Conservation (phyloP, 2,329 filamentous ascomycete species). For the Diatrype stigma region DNA sequence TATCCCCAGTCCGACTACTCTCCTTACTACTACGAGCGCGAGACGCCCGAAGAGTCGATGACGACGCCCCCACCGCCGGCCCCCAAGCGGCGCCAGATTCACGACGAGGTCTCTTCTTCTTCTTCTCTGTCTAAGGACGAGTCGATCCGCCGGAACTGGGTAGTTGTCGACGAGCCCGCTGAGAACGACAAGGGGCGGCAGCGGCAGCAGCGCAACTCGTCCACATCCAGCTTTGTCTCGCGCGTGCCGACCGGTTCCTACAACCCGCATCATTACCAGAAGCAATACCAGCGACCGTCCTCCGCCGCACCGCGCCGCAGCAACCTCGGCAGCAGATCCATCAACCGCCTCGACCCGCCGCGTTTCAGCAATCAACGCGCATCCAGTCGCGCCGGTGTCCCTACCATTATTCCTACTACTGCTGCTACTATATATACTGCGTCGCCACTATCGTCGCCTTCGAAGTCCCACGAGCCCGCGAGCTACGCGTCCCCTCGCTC, state of each 20-base stretch:
- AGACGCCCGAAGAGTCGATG: slow-evolving; percentile 28
- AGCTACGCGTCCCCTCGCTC: slow-evolving; percentile 51
- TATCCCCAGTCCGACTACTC: slow-evolving; percentile 31
- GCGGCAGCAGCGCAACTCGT: slow-evolving; percentile 7
- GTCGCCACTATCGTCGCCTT: slow-evolving; percentile 16
- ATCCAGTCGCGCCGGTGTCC: background rate
- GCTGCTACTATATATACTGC: background rate
- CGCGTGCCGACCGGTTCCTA: slow-evolving; percentile 17
- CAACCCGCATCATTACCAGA: slow-evolving; percentile 22
- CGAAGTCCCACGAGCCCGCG: slow-evolving; percentile 41
- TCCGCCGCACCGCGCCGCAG: slow-evolving; percentile 25
- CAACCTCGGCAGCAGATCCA: slow-evolving; percentile 37
- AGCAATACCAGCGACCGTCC: too few species aligned
- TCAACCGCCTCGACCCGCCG: slow-evolving; percentile 30
- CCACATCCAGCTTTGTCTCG: slow-evolving; percentile 17
- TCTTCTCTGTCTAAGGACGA: too few species aligned
- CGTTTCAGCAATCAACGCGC: slow-evolving; percentile 19
- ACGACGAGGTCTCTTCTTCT: slow-evolving; percentile 35
- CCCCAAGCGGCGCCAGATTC: slow-evolving; percentile 52
- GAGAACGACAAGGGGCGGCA: slow-evolving; percentile 3
- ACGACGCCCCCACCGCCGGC: slow-evolving; percentile 40
- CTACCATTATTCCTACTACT: background rate
- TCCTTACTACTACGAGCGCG: slow-evolving; percentile 27
- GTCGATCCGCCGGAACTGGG: slow-evolving; percentile 65
- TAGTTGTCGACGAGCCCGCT: slow-evolving; percentile 53